phyloP scores from a whole-genome alignment of 2,329 filamentous ascomycete genomes.

The Colletotrichum sp. region DNA sequence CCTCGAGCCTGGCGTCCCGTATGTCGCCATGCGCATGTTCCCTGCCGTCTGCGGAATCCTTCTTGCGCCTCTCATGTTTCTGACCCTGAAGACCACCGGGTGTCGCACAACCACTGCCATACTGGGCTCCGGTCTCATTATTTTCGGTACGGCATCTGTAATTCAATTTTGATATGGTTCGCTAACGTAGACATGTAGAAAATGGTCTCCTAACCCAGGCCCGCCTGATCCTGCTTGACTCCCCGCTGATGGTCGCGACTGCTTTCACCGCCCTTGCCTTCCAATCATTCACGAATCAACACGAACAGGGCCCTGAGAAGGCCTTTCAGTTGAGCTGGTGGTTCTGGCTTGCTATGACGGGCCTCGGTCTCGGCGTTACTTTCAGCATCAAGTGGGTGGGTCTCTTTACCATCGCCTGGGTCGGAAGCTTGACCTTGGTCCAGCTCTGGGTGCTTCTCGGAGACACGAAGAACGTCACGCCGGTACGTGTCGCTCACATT shows the following conservation, averaged over 20 bases:
- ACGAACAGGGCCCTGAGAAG: slow-evolving; percentile 87
- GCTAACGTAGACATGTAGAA: slow-evolving; percentile 60
- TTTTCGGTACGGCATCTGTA: slow-evolving; percentile 74
- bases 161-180: neutral
- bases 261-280: slow-evolving; percentile 90
- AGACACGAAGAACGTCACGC: slow-evolving; percentile 83
- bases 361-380: slow-evolving; percentile 86
- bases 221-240: slow-evolving; percentile 93
- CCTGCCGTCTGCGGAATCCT: slow-evolving; percentile 89
- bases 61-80: slow-evolving; percentile 89
- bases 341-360: slow-evolving; percentile 94
- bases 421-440: slow-evolving; percentile 85
- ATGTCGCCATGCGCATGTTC: slow-evolving; percentile 95
- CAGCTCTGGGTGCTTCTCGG: slow-evolving; percentile 96
- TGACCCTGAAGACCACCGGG: slow-evolving; percentile 89
- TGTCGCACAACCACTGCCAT: slow-evolving; percentile 86
- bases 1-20: slow-evolving; percentile 90
- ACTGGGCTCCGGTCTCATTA: slow-evolving; percentile 84
- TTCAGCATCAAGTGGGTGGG: slow-evolving; percentile 99
- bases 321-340: slow-evolving; percentile 93
- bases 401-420: slow-evolving; percentile 98
- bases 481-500: slow-evolving; percentile 52
- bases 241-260: slow-evolving; percentile 90
- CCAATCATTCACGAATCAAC: slow-evolving; percentile 93
- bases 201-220: slow-evolving; percentile 96